These are phyloP conservation scores for Trichoderma orchidacearum DNA, from an alignment of 495 filamentous ascomycete genomes.

Conservation along the genomic window DNA sequence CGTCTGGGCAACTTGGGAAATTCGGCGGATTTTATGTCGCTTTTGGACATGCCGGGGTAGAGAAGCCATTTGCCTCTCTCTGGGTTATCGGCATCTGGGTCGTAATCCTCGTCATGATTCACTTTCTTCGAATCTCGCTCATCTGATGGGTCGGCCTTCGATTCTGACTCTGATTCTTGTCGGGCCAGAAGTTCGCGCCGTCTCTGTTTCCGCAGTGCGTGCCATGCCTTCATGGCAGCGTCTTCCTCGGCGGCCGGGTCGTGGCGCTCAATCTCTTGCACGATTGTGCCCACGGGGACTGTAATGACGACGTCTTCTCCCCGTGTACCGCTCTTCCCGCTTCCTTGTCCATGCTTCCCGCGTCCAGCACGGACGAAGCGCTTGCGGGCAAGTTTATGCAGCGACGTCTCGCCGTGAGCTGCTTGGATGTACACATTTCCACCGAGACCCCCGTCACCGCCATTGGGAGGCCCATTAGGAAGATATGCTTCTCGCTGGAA, in stretches of 20 bases:
- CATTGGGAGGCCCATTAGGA: conserved; percentile 83
- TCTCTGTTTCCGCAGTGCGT: conserved; percentile 14
- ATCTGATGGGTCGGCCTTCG: conserved; percentile 11
- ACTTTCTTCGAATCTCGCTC: conserved; percentile 10
- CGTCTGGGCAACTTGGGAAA: conserved; percentile 44
- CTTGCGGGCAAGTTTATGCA: conserved; percentile 80
- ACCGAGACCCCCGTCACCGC: conserved; percentile 84
- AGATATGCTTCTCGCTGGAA: conserved; percentile 85
- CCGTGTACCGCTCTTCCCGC: conserved; percentile 60
- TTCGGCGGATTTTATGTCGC: conserved; percentile 45
- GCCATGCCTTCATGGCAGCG: conserved; percentile 18
- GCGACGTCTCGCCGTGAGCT: conserved; percentile 72
- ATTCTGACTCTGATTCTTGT: conserved; percentile 1
- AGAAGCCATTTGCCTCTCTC: conserved; percentile 66
- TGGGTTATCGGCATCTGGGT: conserved; percentile 16
- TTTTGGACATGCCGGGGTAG: conserved; percentile 59
- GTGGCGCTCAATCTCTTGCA: conserved; percentile 63
- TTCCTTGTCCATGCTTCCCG: conserved; percentile 79
- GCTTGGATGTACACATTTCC: conserved; percentile 93
- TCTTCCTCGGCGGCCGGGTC: conserved; percentile 64
- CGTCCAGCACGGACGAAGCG: conserved; percentile 62
- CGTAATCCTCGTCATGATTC: conserved; percentile 17
- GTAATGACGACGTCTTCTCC: conserved; percentile 79
- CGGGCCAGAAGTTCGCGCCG: conserved; percentile 6
- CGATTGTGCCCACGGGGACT: conserved; percentile 85